Evolutionary conservation across 1,284 basidiomycete species (phyloP).

Genomic region (Malassezia pachydermatis): DNA sequence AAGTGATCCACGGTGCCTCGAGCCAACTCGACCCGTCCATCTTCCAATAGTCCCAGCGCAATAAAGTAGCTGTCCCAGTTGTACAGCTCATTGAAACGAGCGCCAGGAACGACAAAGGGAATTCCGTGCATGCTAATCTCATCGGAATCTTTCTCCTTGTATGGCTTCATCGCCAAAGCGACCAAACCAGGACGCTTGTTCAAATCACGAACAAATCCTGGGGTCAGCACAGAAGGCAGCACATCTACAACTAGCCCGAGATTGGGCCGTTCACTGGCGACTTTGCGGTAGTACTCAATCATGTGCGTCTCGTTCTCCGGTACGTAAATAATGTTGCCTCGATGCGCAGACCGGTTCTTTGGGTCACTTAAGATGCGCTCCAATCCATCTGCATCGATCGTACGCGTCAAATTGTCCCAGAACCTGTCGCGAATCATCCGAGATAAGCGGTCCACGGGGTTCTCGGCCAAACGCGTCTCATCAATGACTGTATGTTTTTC

Average conservation of each 20-base stretch:
- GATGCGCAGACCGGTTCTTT: conserved; percentile 56
- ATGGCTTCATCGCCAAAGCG: conserved; percentile 81
- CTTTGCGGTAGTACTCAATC: conserved; percentile 72
- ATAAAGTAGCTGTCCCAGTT: conserved; percentile 67
- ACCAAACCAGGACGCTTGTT: conserved; percentile 88
- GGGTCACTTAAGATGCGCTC: conserved; percentile 94
- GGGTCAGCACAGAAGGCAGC: conserved; percentile 78
- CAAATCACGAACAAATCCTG: conserved; percentile 77
- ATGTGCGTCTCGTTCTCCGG: conserved; percentile 83
- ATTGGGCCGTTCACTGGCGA: conserved; percentile 53
- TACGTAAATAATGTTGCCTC: conserved; percentile 74
- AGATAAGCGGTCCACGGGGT: conserved; percentile 88
- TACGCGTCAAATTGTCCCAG: conserved; percentile 91
- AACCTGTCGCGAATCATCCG: conserved; percentile 98
- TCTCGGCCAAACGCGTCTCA: conserved; percentile 87
- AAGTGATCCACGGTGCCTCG: conserved; percentile 97
- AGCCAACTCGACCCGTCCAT: conserved; percentile 83
- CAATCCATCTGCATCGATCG: conserved; percentile 91
- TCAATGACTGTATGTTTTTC: conserved; percentile 95
- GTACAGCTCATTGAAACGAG: conserved; percentile 86
- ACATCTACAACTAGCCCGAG: conserved; percentile 82
- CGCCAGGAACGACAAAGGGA: conserved; percentile 92
- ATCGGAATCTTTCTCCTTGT: conserved; percentile 54
- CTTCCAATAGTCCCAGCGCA: conserved; percentile 80
- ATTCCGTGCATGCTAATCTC: conserved; percentile 68